Evolutionary conservation across 768 basidiomycete species (phyloP), one percentile per base, ranked within the genome.

Genomic region (Trametes gibbosa): DNA sequence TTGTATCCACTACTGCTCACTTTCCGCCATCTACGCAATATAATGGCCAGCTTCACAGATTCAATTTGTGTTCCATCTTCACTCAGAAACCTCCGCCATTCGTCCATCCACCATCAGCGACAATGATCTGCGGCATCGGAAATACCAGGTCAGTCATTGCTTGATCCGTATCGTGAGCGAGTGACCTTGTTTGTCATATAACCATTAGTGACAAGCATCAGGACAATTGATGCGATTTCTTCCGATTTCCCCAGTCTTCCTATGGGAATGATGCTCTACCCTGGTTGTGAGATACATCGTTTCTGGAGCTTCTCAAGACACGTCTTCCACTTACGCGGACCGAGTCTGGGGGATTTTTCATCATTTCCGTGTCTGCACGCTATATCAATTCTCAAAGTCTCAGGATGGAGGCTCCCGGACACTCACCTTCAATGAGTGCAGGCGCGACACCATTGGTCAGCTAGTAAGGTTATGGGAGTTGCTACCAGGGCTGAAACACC

Each of bases 161-260:
- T 4, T 35, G 47, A 8, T 25, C 46, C 4, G 24, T 32, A n/a
- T 16, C 25, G 27, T 35, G 5, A 25, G n/a, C 19, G 42, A 48
- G 71, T 16, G 51, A 79, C 82, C 76, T 84, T 84, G 70, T 84
- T 81, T 19, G 81, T 82, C 77, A 84, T 80, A 50, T 83, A 84
- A 14, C 70, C 74, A 64, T 84, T 84, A 3, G 72, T 75, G 5
- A 77, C 78, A 3, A 83, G 71, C 67, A 80, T 69, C 61, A 80
- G 77, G 10, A 83, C 79, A n/a, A 82, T 70, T 23, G 76, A 76
- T 2, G 81, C 77, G 29, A 84, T 76, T 61, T 83, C 82, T 32
- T 77, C 72, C 0, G 82, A 79, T 34, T 73, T 69, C 2, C 82
- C 82, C 29, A 84, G 73, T 19, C 82, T 73, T 1, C 81, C 81